A percentile compares a stretch with the other conserved stretches of the same genome.
phyloP scores from a whole-genome alignment of 2,329 filamentous ascomycete genomes.

The Tolypocladium guangdongense region DNA sequence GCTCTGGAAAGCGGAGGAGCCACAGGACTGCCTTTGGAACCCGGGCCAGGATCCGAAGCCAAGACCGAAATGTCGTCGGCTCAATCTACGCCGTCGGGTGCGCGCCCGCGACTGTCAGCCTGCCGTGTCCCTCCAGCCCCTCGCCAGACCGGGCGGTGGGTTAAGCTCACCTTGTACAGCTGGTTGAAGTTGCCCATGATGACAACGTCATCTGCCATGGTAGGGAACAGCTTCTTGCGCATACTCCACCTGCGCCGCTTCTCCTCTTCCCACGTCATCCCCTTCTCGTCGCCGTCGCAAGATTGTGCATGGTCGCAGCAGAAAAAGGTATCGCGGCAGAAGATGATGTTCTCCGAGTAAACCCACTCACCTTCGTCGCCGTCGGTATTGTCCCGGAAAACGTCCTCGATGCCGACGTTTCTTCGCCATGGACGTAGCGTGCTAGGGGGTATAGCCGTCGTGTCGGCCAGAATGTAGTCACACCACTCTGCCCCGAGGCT shows the following conservation, averaged over 20 bases:
- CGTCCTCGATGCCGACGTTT: conserved; percentile 65
- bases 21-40: conserved; percentile 86
- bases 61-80: conserved; percentile 88
- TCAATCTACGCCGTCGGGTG: conserved; percentile 57
- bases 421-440: conserved; percentile 72
- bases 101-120: neutral
- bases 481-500: conserved; percentile 97
- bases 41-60: conserved; percentile 79
- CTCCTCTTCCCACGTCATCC: conserved; percentile 73
- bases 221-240: conserved; percentile 85
- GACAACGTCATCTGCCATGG: conserved; percentile 68
- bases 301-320: conserved; percentile 96
- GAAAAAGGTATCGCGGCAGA: conserved; percentile 90
- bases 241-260: conserved; percentile 76
- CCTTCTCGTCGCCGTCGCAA: conserved; percentile 57
- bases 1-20: conserved; percentile 92
- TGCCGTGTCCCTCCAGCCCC: neutral
- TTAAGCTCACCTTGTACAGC: conserved; percentile 72
- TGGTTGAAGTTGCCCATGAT: conserved; percentile 99
- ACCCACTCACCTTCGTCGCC: conserved; percentile 72
- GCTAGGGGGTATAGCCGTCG: conserved; percentile 70
- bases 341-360: conserved; percentile 94
- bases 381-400: conserved; percentile 54
- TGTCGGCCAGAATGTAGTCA: conserved; percentile 88
- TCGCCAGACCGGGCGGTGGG: too few relatives aligned